Conservation (phyloP, 2,329 filamentous ascomycete species). For the Aspergillus udagawae region DNA sequence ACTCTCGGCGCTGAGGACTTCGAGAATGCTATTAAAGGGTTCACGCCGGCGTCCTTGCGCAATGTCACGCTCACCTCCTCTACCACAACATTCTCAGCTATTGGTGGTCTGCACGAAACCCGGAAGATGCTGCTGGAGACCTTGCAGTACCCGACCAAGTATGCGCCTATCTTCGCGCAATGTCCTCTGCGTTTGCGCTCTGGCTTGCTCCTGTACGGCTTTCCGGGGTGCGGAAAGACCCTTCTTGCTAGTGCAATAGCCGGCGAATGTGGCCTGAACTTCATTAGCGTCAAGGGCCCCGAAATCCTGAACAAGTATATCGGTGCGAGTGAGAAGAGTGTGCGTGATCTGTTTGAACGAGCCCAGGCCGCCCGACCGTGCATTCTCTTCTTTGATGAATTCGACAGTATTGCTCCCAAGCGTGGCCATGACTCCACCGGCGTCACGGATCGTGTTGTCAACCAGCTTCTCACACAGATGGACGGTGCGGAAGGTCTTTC, state of each 20-base stretch:
- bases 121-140: constrained; percentile 91
- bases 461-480: constrained; percentile 98
- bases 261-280: constrained; percentile 94
- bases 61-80: constrained; percentile 93
- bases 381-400: constrained; percentile 97
- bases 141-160: constrained; percentile 93
- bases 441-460: constrained; percentile 97
- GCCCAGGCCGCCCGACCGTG: constrained; percentile 85
- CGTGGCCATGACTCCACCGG: constrained; percentile 95
- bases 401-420: constrained; percentile 96
- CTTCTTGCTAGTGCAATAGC: constrained; percentile 94
- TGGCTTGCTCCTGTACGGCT: constrained; percentile 88
- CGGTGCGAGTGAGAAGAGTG: constrained; percentile 91
- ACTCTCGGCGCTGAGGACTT: constrained; percentile 73
- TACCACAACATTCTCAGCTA: constrained; percentile 85
- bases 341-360: constrained; percentile 90
- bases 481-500: constrained; percentile 93
- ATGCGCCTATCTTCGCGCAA: constrained; percentile 94
- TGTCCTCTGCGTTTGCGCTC: constrained; percentile 93
- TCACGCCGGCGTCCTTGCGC: constrained; percentile 89
- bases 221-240: constrained; percentile 94
- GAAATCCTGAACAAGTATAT: constrained; percentile 99
- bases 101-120: constrained; percentile 82
- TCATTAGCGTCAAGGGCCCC: constrained; percentile 96
- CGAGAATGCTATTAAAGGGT: constrained; percentile 77